Evolutionary conservation across 208 protist species (phyloP).

Genomic region (Sergeia podlipaevii): DNA sequence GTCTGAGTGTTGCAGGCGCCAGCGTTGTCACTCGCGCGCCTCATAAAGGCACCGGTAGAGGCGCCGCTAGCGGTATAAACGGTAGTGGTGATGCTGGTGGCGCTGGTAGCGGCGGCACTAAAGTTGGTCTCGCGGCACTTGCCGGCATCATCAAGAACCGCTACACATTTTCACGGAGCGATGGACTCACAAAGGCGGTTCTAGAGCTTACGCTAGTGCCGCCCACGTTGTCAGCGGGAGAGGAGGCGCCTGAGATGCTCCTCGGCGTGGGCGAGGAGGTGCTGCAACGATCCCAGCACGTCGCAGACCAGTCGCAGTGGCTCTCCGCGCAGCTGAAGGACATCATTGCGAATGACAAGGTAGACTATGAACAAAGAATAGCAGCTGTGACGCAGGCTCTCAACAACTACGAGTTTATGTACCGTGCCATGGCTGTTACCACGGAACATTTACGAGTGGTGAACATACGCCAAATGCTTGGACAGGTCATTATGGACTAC

Average conservation of each 20-base stretch:
- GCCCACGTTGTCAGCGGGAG: slow-evolving; percentile 44
- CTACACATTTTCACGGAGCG: slow-evolving; percentile 66
- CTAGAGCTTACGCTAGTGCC: slow-evolving; percentile 56
- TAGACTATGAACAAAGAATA: slow-evolving; percentile 58
- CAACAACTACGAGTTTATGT: slow-evolving; percentile 62
- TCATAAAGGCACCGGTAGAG: too few species aligned
- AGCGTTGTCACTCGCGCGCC: too few species aligned
- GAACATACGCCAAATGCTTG: slow-evolving; percentile 80
- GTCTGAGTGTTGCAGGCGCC: too few species aligned
- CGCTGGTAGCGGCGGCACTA: too few species aligned
- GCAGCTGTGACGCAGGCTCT: slow-evolving; percentile 47
- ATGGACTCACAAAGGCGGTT: slow-evolving; percentile 70
- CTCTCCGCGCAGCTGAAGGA: slow-evolving; percentile 54
- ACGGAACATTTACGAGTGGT: slow-evolving; percentile 69
- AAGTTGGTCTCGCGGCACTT: neutral
- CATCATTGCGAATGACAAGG: slow-evolving; percentile 44
- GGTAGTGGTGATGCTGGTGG: too few species aligned
- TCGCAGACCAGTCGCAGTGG: slow-evolving; percentile 59
- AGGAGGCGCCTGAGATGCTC: slow-evolving; percentile 56
- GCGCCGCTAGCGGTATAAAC: neutral
- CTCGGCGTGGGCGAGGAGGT: slow-evolving; percentile 67
- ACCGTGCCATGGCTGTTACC: slow-evolving; percentile 66
- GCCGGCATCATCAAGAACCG: slow-evolving; percentile 1
- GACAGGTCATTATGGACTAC: slow-evolving; percentile 82
- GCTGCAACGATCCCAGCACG: slow-evolving; percentile 28